Base-by-base conservation (phyloP, 1,139 yeast species). In the Kluyveromyces sp. region DNA sequence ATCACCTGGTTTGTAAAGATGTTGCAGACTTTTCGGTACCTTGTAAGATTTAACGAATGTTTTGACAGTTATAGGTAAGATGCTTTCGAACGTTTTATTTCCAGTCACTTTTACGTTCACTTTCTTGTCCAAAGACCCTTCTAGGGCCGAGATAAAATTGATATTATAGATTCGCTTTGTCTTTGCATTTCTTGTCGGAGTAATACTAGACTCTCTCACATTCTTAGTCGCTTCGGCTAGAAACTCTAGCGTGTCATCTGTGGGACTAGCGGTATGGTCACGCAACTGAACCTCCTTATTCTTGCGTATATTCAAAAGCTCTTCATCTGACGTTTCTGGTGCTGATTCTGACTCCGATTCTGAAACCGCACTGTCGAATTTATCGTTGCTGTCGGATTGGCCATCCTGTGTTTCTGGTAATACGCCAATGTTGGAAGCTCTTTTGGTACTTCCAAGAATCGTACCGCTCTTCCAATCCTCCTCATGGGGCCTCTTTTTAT, bases 91-190 rank as follows among this genome's bases (percentile, higher is more conserved):
- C 22, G 51, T 45, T 41, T 54, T 53, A 29, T 50, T 50, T 1
- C 66, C 66, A 11, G 53, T 43, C 1, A 57, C 63, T 42, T 56
- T 58, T 3, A 59, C 55, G 40, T 55, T 54, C 8, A 61, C 55
- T 13, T 49, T 49, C 39, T 52, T 56, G 33, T 54, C 52, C 9
- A 42, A 32, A 3, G 58, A 48, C 4, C 63, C 65, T 19, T 55
- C 56, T n/a, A 61, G 33, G 42, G 54, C 51, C 3, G 65, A 61
- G 1, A 49, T 19, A 44, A 60, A 57, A 16, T 46, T 47, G 12
- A 60, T 49, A 32, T 53, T 56, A 47, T 54, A 61, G 9, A 56
- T 42, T 28, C 58, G 18, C 19, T 16, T 38, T 9, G 29, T 16
- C 9, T 16, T 15, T n/a, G 3, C 11, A n/a, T 9, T 31, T 20